Evolutionary conservation across 2,329 filamentous ascomycete species (phyloP), one percentile per base, ranked within the genome.

Genomic region (Metarhizium guizhouense): DNA sequence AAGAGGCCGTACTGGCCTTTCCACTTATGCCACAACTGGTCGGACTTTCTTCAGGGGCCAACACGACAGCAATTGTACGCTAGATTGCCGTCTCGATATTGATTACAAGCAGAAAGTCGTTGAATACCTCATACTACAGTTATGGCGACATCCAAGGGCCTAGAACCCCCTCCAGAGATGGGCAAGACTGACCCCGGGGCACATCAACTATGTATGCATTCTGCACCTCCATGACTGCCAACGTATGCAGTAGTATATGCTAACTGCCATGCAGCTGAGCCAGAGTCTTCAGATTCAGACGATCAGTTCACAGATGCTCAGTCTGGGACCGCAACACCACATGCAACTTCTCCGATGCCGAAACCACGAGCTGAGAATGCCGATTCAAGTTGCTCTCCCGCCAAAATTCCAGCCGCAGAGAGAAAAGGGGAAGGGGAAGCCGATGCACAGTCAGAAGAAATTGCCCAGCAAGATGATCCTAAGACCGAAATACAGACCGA

Each of bases 241-340:
- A 48, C 32, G 6, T 30, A 54, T 16, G 47, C 30, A 47, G 20
- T 11, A 18, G 34, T 32, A 16, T 29, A 48, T 59, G 55, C 67
- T 72, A 59, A 71, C 62, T 53, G 53, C 36, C 40, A 29, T 25
- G 40, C 47, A 69, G 69, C 67, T 71, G 79, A 80, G 48, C 45
- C 56, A 45, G 56, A 58, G 57, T 75, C 74, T 34, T 85, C 83
- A 51, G 84, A 86, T 59, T 85, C 82, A 32, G 84, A 87, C 49
- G 84, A 87, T 61, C 84, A 87, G 70, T 87, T 85, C 68, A 86
- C 81, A 52, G 84, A 87, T 66, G 84, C 84, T 38, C 80, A 80
- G 54, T 84, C 82, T 38, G 77, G 69, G 55, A 74, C 65, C 56
- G 69, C 63, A 61, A 79, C 69, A 65, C 74, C 71, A 8, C 70